Evolutionary conservation across 805 yeast genomes (phyloP).

Genomic region (Wickerhamomyces queroliae): DNA sequence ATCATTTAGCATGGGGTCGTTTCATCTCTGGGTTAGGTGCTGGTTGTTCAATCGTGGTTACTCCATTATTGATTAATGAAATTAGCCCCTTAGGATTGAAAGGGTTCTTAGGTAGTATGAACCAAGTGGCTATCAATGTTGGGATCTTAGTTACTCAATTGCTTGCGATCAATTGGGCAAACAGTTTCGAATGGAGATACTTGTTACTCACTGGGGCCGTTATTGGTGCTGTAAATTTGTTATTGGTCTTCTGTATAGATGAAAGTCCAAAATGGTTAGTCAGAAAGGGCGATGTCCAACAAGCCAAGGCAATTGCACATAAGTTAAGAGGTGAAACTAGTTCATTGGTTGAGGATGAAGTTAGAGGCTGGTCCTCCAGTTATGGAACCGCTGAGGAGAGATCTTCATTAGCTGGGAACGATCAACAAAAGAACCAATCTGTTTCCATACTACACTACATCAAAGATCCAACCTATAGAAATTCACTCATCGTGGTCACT

Average conservation of each 20-base stretch:
- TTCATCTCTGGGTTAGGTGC: slow-evolving; percentile 80
- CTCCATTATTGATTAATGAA: slow-evolving; percentile 79
- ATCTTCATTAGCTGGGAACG: neutral
- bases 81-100: slow-evolving; percentile 61
- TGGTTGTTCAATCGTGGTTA: slow-evolving; percentile 80
- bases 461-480: slow-evolving; percentile 41
- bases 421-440: neutral
- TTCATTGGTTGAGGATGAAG: slow-evolving; percentile 14
- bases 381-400: slow-evolving; percentile 20
- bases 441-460: slow-evolving; percentile 40
- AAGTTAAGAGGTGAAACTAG: slow-evolving; percentile 28
- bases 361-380: slow-evolving; percentile 9
- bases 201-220: slow-evolving; percentile 58
- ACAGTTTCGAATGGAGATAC: slow-evolving; percentile 63
- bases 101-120: slow-evolving; percentile 85
- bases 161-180: slow-evolving; percentile 65
- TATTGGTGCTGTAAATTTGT: slow-evolving; percentile 44
- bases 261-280: slow-evolving; percentile 88
- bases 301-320: slow-evolving; percentile 33
- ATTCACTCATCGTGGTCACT: slow-evolving; percentile 61
- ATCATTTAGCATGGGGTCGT: slow-evolving; percentile 56
- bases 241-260: slow-evolving; percentile 38
- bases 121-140: slow-evolving; percentile 77
- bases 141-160: slow-evolving; percentile 83
- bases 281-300: slow-evolving; percentile 35